phyloP scores from a whole-genome alignment of 1,139 yeast genomes.

The Kodamaea anthophila region DNA sequence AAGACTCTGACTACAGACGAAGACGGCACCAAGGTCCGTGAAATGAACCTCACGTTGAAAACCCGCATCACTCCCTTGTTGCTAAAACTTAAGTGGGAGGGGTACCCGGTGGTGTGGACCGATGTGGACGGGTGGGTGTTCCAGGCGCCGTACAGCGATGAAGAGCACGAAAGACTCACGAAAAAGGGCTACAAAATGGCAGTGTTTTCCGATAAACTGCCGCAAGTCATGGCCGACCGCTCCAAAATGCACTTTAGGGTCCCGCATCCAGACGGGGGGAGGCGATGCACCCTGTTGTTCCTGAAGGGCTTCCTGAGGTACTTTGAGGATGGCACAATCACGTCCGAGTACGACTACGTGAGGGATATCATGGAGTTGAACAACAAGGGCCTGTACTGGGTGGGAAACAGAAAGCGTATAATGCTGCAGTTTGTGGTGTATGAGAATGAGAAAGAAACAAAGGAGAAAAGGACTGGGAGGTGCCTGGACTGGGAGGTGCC shows the following conservation, averaged over 20 bases:
- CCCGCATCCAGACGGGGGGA: constrained; percentile 91
- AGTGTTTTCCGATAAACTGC: constrained; percentile 13
- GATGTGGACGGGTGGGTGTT: constrained; percentile 87
- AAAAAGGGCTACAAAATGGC: constrained; percentile 47
- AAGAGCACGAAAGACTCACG: constrained; percentile 33
- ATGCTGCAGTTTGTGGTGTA: constrained; percentile 79
- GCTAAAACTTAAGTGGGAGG: constrained; percentile 80
- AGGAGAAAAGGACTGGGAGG: no score
- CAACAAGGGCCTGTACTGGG: constrained; percentile 87
- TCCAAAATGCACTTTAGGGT: constrained; percentile 47
- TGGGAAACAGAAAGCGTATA: constrained; percentile 81
- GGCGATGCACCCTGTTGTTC: constrained; percentile 72
- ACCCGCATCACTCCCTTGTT: constrained; percentile 74
- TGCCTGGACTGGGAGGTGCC: no score
- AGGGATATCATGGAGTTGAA: constrained; percentile 71
- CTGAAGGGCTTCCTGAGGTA: constrained; percentile 67
- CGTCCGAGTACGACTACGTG: constrained; percentile 70
- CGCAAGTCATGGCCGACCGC: constrained; percentile 13
- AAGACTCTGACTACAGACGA: constrained; percentile 32
- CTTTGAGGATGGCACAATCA: constrained; percentile 69
- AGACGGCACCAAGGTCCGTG: constrained; percentile 20
- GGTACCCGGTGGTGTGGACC: constrained; percentile 75
- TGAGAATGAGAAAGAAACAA: constrained; percentile 13
- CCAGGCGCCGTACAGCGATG: constrained; percentile 41
- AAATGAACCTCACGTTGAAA: constrained; percentile 60